These are phyloP conservation scores for Trichoderma asperelloides DNA, from an alignment of 495 filamentous ascomycete species.

Conservation along the genomic window DNA sequence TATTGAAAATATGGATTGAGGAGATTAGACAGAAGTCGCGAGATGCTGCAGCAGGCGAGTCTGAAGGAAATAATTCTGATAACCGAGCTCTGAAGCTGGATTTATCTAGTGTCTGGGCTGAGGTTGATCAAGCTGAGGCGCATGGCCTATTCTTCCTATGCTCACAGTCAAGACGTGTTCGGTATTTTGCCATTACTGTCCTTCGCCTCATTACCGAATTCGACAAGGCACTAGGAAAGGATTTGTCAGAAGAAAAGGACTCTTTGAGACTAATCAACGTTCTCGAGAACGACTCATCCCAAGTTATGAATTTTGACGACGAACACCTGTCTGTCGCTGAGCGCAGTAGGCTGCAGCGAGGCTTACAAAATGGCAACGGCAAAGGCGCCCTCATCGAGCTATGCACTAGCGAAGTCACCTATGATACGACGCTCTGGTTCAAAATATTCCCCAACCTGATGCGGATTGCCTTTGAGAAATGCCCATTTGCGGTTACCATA, in stretches of 20 bases:
- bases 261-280: slow-evolving; percentile 73
- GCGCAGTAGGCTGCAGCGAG: slow-evolving; percentile 82
- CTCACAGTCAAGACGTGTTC: slow-evolving; percentile 83
- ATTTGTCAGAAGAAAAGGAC: slow-evolving; percentile 44
- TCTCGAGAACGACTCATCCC: slow-evolving; percentile 78
- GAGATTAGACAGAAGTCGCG: slow-evolving; percentile 83
- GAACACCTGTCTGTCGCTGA: slow-evolving; percentile 88
- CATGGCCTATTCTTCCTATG: slow-evolving; percentile 98
- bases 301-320: slow-evolving; percentile 86
- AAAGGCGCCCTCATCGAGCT: slow-evolving; percentile 86
- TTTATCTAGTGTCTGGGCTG: slow-evolving; percentile 73
- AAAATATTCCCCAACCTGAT: slow-evolving; percentile 96
- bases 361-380: slow-evolving; percentile 73
- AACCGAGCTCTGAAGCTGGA: slow-evolving; percentile 69
- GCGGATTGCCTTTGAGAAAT: slow-evolving; percentile 80
- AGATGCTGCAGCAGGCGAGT: slow-evolving; percentile 34
- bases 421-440: slow-evolving; percentile 92
- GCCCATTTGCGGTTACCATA: slow-evolving; percentile 80
- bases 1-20: slow-evolving; percentile 93
- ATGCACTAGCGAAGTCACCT: slow-evolving; percentile 89
- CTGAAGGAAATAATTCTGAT: slow-evolving; percentile 43
- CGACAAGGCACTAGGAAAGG: slow-evolving; percentile 75
- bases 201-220: slow-evolving; percentile 89
- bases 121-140: slow-evolving; percentile 94
- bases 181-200: slow-evolving; percentile 85